Percentiles rank a stretch among this genome's conserved stretches.
These are phyloP conservation scores for Parasitella parasitica DNA, from an alignment of 371 early-diverging fungal species.

Conservation along the genomic window DNA sequence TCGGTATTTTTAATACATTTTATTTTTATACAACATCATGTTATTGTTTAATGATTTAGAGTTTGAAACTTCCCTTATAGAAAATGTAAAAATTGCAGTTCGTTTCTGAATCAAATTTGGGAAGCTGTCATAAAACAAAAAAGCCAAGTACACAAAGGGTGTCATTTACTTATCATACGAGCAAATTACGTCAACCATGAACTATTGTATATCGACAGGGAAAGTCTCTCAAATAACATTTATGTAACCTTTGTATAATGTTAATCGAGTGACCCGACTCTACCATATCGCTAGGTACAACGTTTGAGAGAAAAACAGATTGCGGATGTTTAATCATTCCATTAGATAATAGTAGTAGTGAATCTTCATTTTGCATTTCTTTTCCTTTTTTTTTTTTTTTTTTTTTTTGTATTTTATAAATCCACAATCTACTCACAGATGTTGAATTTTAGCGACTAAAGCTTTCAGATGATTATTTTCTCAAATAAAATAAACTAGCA, in stretches of 20 bases:
- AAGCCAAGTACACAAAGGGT: not conserved
- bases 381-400: not conserved
- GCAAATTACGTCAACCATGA: not conserved
- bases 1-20: not conserved
- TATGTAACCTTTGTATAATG: not conserved
- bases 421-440: too few species aligned
- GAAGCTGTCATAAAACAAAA: not conserved
- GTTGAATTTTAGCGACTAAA: too few species aligned
- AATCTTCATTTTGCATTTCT: constrained; percentile 8
- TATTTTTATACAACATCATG: not conserved
- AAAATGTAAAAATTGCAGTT: not conserved
- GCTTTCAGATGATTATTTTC: too few species aligned
- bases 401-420: constrained; percentile 10
- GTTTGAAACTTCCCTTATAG: not conserved
- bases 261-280: not conserved
- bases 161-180: not conserved
- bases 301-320: not conserved
- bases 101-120: not conserved
- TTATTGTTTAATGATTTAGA: not conserved
- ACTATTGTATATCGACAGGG: too few species aligned
- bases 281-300: not conserved
- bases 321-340: not conserved
- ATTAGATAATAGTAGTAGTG: too few species aligned
- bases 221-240: too few species aligned
- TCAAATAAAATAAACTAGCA: not conserved